Evolutionary conservation across 2,329 filamentous ascomycete genomes (phyloP), one percentile per base, ranked within the genome.

Genomic region (Myriosclerotinia scirpicola): DNA sequence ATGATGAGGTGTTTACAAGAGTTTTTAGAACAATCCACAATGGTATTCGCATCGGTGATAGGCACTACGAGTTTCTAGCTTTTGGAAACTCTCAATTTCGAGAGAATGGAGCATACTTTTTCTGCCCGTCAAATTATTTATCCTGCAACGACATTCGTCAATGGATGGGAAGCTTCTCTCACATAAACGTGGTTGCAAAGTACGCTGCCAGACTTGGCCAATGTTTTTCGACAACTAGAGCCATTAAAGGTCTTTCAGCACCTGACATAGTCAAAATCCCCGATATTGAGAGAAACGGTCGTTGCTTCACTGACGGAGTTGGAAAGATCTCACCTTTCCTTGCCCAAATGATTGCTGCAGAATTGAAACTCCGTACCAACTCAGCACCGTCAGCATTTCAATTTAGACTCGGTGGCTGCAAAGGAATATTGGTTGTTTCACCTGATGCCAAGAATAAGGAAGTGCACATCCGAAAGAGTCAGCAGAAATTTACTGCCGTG

Each of bases 51-150:
- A 88, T 99, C 60, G 95, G 92, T 5, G 90, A 89, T 69, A 88
- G 92, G 9, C 86, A 87, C 67, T 99, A 93, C 77, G 85, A 94
- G 71, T 98, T 98, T 70, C 85, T 99, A 36, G 95, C 94, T 0
- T 97, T 93, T 79, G 94, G 95, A 0, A 98, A 95, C 77, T 97
- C 95, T 0, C 95, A 99, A 73, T 91, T 99, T 68, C 87, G 94
- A 62, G 93, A 98, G 75, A 88, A 94, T 71, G 91, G 93, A 0
- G 93, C 92, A 0, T 98, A 95, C 75, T 97, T 99, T 78, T 98
- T 98, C 76, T 90, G 91, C 5, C 85, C 90, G 0, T 87, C 86
- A 0, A 80, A 85, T 0, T 81, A 86, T 65, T 75, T 91, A 9
- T 89, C 86, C 1, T 92, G 92, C 64, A 84, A 90, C 22, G 83